Conservation (phyloP, 2,329 filamentous ascomycete species). For the Amylocarpus encephaloides region DNA sequence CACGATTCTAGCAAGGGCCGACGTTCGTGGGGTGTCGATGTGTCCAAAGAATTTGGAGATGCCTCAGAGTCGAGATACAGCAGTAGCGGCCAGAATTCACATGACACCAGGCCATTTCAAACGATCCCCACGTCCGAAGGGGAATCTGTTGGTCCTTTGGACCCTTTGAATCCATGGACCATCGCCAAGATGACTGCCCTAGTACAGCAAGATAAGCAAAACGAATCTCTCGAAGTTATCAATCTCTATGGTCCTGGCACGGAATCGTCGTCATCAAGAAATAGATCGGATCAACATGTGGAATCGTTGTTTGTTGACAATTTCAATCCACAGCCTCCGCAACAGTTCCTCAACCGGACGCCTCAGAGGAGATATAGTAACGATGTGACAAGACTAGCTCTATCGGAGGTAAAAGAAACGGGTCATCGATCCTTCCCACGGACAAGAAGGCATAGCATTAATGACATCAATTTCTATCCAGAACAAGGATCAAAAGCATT, state of each 20-base stretch:
- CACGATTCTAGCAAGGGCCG: background rate
- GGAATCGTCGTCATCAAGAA: background rate
- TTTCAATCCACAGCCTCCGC: background rate
- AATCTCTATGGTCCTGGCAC: background rate
- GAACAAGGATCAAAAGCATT: background rate
- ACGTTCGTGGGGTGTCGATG: conserved; percentile 34
- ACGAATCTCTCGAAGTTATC: background rate
- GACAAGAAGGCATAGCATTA: conserved; percentile 3
- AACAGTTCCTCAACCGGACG: background rate
- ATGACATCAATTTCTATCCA: background rate
- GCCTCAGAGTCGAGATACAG: conserved; percentile 20
- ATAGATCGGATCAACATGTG: background rate
- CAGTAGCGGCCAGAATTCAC: background rate
- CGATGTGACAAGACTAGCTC: background rate
- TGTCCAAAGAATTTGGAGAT: conserved; percentile 41
- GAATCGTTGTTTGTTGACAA: background rate
- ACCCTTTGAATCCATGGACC: conserved; percentile 35
- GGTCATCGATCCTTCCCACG: background rate
- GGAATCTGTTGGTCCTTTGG: conserved; percentile 14
- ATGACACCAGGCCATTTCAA: background rate
- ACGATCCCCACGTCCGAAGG: conserved; percentile 1
- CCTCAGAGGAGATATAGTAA: conserved; percentile 4
- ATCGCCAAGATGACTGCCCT: conserved; percentile 35
- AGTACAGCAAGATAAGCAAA: conserved; percentile 1
- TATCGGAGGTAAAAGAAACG: background rate